Evolutionary conservation across 352 stramenopile genomes (phyloP), one percentile per base, ranked within the genome.

Genomic region (Plasmopara halstedii): DNA sequence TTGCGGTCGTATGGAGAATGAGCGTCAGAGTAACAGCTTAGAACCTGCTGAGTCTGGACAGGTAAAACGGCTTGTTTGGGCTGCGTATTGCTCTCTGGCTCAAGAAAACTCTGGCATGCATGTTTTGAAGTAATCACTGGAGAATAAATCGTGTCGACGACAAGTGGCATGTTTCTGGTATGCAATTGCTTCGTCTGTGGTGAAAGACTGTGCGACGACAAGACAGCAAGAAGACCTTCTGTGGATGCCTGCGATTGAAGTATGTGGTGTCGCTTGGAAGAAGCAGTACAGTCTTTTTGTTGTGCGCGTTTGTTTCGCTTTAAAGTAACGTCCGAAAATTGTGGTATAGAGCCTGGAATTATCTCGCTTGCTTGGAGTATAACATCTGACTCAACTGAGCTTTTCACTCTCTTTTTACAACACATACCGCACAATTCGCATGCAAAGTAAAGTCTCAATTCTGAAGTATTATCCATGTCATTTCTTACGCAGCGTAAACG

Each of bases 1-100:
- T 75, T 71, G 57, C 62, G 57, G 29, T 45, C 57, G 46, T 56
- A 56, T 10, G 27, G 42, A 56, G 59, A 68, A 54, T 67, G 57
- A 46, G 46, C 59, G 33, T 29, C 25, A 6, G 11, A 29, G 25
- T 29, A 10, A 10, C 25, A 29, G 11, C 11, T 29, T 29, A 10
- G 6, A 29, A 29, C 25, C 7, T 11, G 25, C 25, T 29, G 25
- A 11, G 25, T 6, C 6, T 29, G 25, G 25, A 29, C 25, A 29
- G 11, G 11, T 11, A 10, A 11, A 11, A 10, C 7, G 7, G 11
- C 25, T 29, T 29, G 7, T 4, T 31, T 63, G 6, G 40, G 47
- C 21, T 43, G 47, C 23, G 42, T 51, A n/a, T n/a, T n/a, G n/a
- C n/a, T n/a, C 29, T 62, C 50, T 10, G 56, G 42, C 49, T 67